Evolutionary conservation across 2,329 filamentous ascomycete genomes (phyloP).

Genomic region (Colletotrichum simmondsii): DNA sequence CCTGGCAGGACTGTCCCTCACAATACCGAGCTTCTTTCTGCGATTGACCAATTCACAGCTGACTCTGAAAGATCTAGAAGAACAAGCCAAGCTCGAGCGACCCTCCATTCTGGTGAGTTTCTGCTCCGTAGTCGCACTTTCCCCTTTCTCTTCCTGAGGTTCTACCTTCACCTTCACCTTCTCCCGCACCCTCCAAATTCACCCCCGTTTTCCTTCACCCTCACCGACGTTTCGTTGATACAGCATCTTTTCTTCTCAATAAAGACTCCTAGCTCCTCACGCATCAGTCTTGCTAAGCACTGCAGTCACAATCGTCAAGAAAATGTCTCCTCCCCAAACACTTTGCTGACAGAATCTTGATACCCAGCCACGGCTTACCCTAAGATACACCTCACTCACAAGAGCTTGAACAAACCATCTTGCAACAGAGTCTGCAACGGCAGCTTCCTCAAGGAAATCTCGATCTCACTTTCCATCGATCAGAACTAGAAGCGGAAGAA

Average conservation of each 20-base stretch:
- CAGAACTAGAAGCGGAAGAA: neutral
- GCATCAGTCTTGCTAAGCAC: neutral
- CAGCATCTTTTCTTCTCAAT: too few species aligned
- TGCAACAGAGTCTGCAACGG: neutral
- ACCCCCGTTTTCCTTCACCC: neutral
- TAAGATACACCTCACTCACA: neutral
- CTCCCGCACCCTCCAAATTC: neutral
- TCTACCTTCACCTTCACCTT: neutral
- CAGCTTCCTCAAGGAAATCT: too few species aligned
- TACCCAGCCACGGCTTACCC: neutral
- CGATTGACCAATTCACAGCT: neutral
- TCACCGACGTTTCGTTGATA: neutral
- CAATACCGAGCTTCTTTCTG: neutral
- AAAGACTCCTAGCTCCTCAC: neutral
- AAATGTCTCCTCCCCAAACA: neutral
- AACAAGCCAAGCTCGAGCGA: neutral
- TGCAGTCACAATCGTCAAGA: neutral
- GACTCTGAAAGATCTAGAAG: neutral
- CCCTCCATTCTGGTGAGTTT: neutral
- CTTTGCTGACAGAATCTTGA: neutral
- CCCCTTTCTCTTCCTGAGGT: too few species aligned
- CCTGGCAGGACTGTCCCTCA: neutral
- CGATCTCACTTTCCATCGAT: neutral
- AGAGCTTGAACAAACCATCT: neutral
- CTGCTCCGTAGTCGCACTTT: neutral